Conservation (phyloP, 345 rosid species). For the Adansonia digitata region DNA sequence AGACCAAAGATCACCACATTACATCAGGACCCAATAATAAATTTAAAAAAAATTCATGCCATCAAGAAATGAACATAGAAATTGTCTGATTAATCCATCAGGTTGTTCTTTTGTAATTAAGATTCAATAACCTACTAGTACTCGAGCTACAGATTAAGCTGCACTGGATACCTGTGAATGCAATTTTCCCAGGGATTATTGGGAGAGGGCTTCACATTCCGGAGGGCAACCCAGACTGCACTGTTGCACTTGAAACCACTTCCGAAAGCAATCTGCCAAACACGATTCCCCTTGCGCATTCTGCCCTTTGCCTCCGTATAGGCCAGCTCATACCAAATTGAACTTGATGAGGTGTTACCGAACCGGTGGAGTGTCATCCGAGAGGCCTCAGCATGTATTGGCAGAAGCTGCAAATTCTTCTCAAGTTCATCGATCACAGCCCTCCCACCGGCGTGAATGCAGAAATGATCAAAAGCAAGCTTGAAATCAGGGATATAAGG, state of each 20-base stretch:
- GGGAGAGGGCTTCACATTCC: constrained; percentile 47
- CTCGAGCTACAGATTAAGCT: constrained; percentile 36
- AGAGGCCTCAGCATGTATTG: constrained; percentile 69
- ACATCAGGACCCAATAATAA: neutral
- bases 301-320: constrained; percentile 78
- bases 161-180: constrained; percentile 66
- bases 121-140: constrained; percentile 8
- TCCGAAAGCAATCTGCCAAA: constrained; percentile 94
- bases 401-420: constrained; percentile 83
- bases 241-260: constrained; percentile 95
- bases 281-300: constrained; percentile 69
- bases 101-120: constrained; percentile 1
- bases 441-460: constrained; percentile 87
- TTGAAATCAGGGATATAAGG: constrained; percentile 93
- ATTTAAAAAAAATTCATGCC: neutral
- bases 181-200: constrained; percentile 72
- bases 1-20: constrained; percentile 12
- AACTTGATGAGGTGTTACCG: constrained; percentile 90
- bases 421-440: constrained; percentile 95
- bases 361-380: constrained; percentile 90
- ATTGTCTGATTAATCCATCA: constrained; percentile 8
- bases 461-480: constrained; percentile 89
- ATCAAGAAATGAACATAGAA: constrained; percentile 8
- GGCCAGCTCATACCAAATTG: constrained; percentile 88
- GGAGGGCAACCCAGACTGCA: constrained; percentile 68